These are phyloP conservation scores for Multifurca ochricompacta DNA, from an alignment of 768 basidiomycete genomes.

Conservation along the genomic window DNA sequence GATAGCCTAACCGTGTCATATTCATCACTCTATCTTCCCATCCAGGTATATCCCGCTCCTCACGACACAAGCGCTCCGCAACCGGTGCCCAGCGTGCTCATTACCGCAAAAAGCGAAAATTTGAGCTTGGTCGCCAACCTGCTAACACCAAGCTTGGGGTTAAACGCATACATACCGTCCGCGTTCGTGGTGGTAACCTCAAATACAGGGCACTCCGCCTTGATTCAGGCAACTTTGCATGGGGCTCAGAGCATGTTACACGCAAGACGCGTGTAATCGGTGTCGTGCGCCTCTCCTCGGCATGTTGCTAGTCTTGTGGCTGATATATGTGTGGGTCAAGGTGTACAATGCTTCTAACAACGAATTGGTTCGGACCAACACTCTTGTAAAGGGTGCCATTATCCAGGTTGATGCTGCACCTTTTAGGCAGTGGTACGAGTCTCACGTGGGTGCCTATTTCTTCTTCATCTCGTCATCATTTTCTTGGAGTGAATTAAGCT, in stretches of 20 bases:
- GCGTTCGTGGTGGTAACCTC: conserved; percentile 90
- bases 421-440: conserved; percentile 99
- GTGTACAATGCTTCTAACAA: conserved; percentile 99
- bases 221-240: conserved; percentile 96
- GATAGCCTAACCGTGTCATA: background rate
- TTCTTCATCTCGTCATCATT: conserved; percentile 1
- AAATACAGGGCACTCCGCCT: conserved; percentile 97
- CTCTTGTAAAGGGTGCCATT: conserved; percentile 93
- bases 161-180: conserved; percentile 93
- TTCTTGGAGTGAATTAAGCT: conserved; percentile 3
- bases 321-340: conserved; percentile 33
- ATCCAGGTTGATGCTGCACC: conserved; percentile 98
- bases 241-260: conserved; percentile 92
- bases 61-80: conserved; percentile 94
- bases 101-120: conserved; percentile 99
- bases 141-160: conserved; percentile 95
- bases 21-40: background rate
- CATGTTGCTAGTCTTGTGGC: background rate
- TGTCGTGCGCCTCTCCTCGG: conserved; percentile 58
- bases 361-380: conserved; percentile 99
- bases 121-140: conserved; percentile 97
- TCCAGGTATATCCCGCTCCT: conserved; percentile 92
- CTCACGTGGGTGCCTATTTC: conserved; percentile 61
- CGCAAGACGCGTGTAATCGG: conserved; percentile 93
- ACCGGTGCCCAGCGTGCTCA: conserved; percentile 88